These are phyloP conservation scores for Pelargonium australe DNA, from an alignment of 441 rosid species.

Conservation along the genomic window DNA sequence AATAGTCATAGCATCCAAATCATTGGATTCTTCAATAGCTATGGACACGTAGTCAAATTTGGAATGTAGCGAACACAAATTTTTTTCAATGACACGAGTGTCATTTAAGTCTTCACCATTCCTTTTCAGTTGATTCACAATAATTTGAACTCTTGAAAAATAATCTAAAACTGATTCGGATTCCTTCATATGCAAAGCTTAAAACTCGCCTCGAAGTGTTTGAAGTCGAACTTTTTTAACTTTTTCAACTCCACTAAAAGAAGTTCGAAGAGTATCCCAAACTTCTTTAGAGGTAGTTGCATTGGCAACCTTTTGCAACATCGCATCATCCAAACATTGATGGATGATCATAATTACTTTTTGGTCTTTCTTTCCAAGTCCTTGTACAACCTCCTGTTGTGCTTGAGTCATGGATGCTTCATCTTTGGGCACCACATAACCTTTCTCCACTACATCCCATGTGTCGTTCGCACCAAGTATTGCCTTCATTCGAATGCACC, in stretches of 20 bases:
- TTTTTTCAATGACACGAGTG: slow-evolving; percentile 10
- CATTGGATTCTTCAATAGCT: slow-evolving; percentile 14
- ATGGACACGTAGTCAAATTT: slow-evolving; percentile 9
- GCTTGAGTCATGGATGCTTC: background rate
- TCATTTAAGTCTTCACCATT: slow-evolving; percentile 11
- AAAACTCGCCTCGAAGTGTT: slow-evolving; percentile 13
- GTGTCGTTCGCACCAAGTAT: background rate
- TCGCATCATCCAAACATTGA: background rate
- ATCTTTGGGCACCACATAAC: background rate
- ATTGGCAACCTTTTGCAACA: background rate
- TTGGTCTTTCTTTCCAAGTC: background rate
- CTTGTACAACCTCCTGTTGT: background rate
- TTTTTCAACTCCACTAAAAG: background rate
- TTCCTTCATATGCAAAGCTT: slow-evolving; percentile 3
- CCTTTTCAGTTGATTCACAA: slow-evolving; percentile 15
- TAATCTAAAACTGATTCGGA: slow-evolving; percentile 13
- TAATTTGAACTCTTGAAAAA: background rate
- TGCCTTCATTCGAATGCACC: background rate
- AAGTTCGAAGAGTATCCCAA: slow-evolving; percentile 1
- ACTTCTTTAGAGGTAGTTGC: background rate
- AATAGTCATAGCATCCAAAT: background rate
- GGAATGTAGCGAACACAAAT: background rate
- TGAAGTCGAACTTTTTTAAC: slow-evolving; percentile 13
- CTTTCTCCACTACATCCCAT: background rate
- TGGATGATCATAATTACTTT: background rate